Evolutionary conservation across 495 filamentous ascomycete genomes (phyloP), one percentile per base, ranked within the genome.

Genomic region (Aspergillus panamensis): DNA sequence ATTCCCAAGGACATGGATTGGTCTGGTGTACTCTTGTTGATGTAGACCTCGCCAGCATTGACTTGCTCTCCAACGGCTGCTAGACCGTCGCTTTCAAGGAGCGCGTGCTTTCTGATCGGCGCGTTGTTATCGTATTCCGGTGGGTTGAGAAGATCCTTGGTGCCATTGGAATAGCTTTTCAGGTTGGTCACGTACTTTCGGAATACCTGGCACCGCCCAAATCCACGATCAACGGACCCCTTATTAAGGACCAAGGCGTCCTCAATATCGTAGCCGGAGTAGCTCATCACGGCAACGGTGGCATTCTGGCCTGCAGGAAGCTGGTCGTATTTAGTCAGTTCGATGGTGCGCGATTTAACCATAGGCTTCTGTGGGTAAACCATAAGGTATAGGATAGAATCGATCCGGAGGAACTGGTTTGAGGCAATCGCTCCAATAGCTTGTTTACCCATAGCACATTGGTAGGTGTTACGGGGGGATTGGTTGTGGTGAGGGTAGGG

Each of bases 371-470:
- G 94, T 3, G 94, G 94, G 66, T 99, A 99, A 16, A 97, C 93
- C 80, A 97, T 91, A 5, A 96, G 85, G 65, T 97, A 96, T 17
- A 97, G 84, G 30, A 97, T 81, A 3, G 92, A 96, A 66, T 99
- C 94, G 69, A 99, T 94, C 20, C 94, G 87, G 58, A 89, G 84
- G 76, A 96, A 96, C 70, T 97, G 95, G 66, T 99, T 99, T 60
- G 94, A 91, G 12, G 93, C 92, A 69, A 97, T 96, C 17, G 93
- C 91, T 49, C 94, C 94, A 69, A 99, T 97, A 16, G 94, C 94
- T 88, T 99, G 94, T 74, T 99, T 99, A 79, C 94, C 94, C 94
- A 99, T 99, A 73, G 94, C 94, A 71, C 95, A 97, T 76, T 98
- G 94, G 67, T 99, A 99, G 8, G 94, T 99, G 69, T 99, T 99